Evolutionary conservation across 345 rosid genomes (phyloP).

Genomic region (Gossypium thurberi): DNA sequence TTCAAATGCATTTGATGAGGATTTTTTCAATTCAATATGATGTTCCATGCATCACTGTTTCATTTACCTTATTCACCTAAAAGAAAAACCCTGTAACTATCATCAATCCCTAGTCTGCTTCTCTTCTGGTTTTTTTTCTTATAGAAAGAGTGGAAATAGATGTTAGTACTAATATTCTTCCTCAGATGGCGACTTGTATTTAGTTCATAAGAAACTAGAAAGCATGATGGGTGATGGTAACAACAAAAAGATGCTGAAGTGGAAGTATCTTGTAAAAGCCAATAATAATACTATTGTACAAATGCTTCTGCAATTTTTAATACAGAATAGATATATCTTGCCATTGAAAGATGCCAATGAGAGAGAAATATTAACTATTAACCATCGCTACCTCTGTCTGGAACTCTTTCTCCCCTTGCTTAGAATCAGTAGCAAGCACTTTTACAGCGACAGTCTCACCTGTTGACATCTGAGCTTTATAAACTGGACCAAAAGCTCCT

Average conservation of each 20-base stretch:
- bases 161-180: background rate
- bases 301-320: background rate
- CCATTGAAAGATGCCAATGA: background rate
- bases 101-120: too few species aligned
- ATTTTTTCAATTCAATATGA: too few species aligned
- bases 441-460: conserved; percentile 92
- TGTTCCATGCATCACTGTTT: too few species aligned
- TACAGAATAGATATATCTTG: background rate
- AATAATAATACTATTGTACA: background rate
- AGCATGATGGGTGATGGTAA: background rate
- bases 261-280: background rate
- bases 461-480: conserved; percentile 88
- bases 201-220: background rate
- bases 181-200: background rate
- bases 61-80: too few species aligned
- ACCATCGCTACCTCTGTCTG: conserved; percentile 24
- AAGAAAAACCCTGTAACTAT: too few species aligned
- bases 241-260: background rate
- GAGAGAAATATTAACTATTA: background rate
- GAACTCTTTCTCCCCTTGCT: conserved; percentile 97
- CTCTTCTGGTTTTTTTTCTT: background rate
- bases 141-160: background rate
- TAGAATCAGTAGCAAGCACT: conserved; percentile 91
- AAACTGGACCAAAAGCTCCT: conserved; percentile 98
- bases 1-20: too few species aligned